Percentiles rank a stretch among this genome's conserved stretches.
Conservation (phyloP, 2,329 filamentous ascomycete species). For the Paracorniculantispora psalliotae region DNA sequence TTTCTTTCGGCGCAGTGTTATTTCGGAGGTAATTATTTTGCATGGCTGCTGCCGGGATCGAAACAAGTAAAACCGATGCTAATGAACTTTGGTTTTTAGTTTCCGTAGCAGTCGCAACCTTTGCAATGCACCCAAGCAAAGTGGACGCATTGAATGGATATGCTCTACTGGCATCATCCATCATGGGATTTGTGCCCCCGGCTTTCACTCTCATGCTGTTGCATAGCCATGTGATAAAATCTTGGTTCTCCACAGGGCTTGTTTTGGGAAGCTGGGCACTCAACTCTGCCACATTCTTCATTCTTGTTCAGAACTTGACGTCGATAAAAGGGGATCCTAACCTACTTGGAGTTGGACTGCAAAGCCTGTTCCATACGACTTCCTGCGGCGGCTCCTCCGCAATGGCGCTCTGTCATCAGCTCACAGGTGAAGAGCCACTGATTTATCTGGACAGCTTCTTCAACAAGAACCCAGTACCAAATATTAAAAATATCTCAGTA, state of each 20-base stretch:
- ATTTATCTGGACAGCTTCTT: neutral
- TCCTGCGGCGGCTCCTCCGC: neutral
- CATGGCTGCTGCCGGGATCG: neutral
- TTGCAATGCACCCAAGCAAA: neutral
- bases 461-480: neutral
- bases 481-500: neutral
- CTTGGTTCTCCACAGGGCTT: neutral
- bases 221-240: neutral
- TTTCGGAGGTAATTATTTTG: neutral
- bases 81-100: neutral
- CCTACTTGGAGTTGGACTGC: neutral
- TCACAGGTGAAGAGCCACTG: neutral
- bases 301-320: neutral
- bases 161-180: neutral
- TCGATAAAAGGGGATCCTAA: neutral
- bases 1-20: neutral
- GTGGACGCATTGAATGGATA: constrained; percentile 1
- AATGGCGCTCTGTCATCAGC: constrained; percentile 7
- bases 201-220: neutral
- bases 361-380: constrained; percentile 1
- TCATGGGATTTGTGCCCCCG: neutral
- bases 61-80: neutral
- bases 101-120: constrained; percentile 2
- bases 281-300: neutral
- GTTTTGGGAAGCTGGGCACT: neutral